These are phyloP conservation scores for Starmerella stellata DNA, from an alignment of 805 yeast genomes.

Conservation along the genomic window DNA sequence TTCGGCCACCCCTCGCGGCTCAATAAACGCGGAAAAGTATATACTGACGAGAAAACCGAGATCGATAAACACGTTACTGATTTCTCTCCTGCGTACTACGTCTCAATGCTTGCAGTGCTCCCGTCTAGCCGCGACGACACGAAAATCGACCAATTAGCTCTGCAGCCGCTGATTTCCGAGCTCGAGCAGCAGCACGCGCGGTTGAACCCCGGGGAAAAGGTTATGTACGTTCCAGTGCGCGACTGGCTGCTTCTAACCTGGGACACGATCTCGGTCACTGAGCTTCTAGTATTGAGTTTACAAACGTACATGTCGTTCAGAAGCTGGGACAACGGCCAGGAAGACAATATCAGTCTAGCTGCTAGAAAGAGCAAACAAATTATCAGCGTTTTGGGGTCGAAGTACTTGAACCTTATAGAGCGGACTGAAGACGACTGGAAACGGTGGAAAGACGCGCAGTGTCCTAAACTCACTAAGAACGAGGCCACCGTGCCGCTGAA, in stretches of 20 bases:
- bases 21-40: constrained; percentile 9
- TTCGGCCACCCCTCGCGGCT: constrained; percentile 11
- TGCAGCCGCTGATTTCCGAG: not conserved
- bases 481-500: not conserved
- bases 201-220: too few species aligned
- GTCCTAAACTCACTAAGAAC: not conserved
- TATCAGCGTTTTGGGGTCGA: not conserved
- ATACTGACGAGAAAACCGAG: not conserved
- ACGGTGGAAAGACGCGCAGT: not conserved
- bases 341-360: too few species aligned
- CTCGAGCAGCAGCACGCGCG: not conserved
- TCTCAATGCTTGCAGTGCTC: not conserved
- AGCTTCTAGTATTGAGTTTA: too few species aligned
- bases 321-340: too few species aligned
- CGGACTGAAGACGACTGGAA: not conserved
- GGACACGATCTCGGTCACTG: too few species aligned
- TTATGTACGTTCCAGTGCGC: too few species aligned
- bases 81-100: not conserved
- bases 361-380: too few species aligned
- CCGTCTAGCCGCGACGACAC: not conserved
- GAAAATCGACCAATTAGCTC: too few species aligned
- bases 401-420: not conserved
- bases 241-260: too few species aligned
- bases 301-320: too few species aligned
- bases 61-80: not conserved